Evolutionary conservation across 208 protist species (phyloP).

Genomic region (Paratrypanosoma confusum): DNA sequence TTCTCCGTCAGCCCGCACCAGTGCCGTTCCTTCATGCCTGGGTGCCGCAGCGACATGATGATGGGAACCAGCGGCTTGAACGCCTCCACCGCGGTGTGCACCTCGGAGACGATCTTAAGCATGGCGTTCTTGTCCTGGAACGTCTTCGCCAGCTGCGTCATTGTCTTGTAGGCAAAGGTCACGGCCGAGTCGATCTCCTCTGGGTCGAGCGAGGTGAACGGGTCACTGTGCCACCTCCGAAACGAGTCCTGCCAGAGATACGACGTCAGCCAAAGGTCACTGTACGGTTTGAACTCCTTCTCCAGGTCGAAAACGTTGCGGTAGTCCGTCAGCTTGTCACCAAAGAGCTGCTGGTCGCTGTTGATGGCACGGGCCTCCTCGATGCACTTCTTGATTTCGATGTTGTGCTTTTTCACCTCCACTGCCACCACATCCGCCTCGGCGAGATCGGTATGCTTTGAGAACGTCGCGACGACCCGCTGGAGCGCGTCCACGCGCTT

Average conservation of each 20-base stretch:
- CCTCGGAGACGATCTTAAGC: conserved; percentile 83
- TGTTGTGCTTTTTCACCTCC: conserved; percentile 91
- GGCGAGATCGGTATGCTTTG: conserved; percentile 83
- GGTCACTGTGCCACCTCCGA: conserved; percentile 88
- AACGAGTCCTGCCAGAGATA: conserved; percentile 91
- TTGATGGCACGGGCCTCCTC: conserved; percentile 89
- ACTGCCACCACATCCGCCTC: conserved; percentile 89
- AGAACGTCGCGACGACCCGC: conserved; percentile 88
- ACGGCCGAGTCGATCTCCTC: conserved; percentile 90
- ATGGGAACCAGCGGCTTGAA: conserved; percentile 95
- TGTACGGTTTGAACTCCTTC: conserved; percentile 96
- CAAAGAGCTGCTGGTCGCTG: conserved; percentile 92
- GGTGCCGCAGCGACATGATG: conserved; percentile 90
- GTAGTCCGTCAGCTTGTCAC: conserved; percentile 92
- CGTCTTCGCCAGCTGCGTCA: conserved; percentile 80
- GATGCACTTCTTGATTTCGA: conserved; percentile 89
- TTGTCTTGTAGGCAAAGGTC: conserved; percentile 71
- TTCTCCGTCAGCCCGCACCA: conserved; percentile 88
- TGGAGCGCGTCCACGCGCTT: conserved; percentile 89
- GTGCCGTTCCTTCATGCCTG: conserved; percentile 95
- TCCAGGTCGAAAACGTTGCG: conserved; percentile 86
- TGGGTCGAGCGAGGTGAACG: conserved; percentile 89
- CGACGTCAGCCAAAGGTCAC: conserved; percentile 92
- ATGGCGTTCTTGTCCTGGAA: conserved; percentile 90
- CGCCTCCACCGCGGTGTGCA: conserved; percentile 79